Evolutionary conservation across 106 monocot species (phyloP).

Genomic region (Dendrobium nobile): DNA sequence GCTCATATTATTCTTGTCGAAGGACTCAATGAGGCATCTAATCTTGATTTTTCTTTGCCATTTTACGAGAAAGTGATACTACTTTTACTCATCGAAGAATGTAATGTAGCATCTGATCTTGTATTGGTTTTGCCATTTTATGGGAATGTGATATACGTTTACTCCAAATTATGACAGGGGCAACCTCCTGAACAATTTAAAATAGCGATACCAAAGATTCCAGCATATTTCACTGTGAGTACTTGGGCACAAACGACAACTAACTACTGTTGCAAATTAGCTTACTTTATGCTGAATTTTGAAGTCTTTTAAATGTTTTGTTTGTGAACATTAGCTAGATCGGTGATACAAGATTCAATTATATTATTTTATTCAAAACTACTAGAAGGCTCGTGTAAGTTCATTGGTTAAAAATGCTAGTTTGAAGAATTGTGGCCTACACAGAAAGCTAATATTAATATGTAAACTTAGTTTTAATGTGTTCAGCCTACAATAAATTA

Average conservation of each 20-base stretch:
- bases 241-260: not conserved
- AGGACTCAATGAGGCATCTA: not conserved
- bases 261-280: not conserved
- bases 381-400: too few species aligned
- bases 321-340: not conserved
- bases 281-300: not conserved
- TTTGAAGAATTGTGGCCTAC: too few species aligned
- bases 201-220: slow-evolving; percentile 92
- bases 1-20: not conserved
- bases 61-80: too few species aligned
- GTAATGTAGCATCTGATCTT: not conserved
- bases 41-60: not conserved
- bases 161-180: slow-evolving; percentile 45
- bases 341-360: too few species aligned
- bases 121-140: not conserved
- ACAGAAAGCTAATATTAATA: too few species aligned
- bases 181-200: slow-evolving; percentile 81
- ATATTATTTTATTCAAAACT: too few species aligned
- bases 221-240: slow-evolving; percentile 89
- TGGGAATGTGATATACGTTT: not conserved
- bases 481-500: too few species aligned
- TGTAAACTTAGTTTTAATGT: too few species aligned
- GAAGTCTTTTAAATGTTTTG: not conserved
- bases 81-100: not conserved
- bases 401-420: too few species aligned